Evolutionary conservation across 306 rosid genomes (phyloP), one percentile per base, ranked within the genome.

Genomic region (Pterocarpus macrocarpus): DNA sequence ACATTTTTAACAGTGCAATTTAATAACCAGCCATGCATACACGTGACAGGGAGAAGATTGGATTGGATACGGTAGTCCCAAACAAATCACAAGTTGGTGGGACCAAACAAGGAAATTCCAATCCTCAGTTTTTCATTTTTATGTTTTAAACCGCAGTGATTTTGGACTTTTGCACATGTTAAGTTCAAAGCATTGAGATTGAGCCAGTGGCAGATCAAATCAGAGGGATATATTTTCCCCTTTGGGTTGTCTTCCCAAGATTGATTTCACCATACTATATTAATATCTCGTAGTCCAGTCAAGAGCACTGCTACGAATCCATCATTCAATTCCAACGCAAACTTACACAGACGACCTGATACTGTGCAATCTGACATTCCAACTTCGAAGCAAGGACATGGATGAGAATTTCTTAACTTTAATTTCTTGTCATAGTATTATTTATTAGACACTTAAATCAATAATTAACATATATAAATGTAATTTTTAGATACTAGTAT

Each of bases 171-270:
- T 55, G 45, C 10, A 1, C 2, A 5, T n/a, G 35, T 7, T 3
- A 22, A 34, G 16, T 64, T 64, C 30, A 53, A 77, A 77, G 45
- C 5, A 17, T 57, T 4, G 32, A 71, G 49, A 71, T 28, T 38
- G 44, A 52, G 75, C 16, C 66, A 28, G 15, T 66, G 65, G 56
- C 34, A 69, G 71, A 70, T 80, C 44, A 71, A 36, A 71, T 79
- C 65, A 36, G n/a, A 34, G 47, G 55, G 53, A 47, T 47, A 5
- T 47, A 5, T 11, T 12, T 47, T 2, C 9, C 12, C 3, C 13
- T 47, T 12, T 47, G 36, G 38, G 49, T 75, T 58, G 38, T 69
- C 50, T 75, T 75, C 39, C 85, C 81, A n/a, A 75, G 49, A 81
- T 33, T 66, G 85, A 81, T 75, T 55, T 64, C 2, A 17, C n/a